Evolutionary conservation across 768 basidiomycete species (phyloP).

Genomic region (Baorangia bicolor): DNA sequence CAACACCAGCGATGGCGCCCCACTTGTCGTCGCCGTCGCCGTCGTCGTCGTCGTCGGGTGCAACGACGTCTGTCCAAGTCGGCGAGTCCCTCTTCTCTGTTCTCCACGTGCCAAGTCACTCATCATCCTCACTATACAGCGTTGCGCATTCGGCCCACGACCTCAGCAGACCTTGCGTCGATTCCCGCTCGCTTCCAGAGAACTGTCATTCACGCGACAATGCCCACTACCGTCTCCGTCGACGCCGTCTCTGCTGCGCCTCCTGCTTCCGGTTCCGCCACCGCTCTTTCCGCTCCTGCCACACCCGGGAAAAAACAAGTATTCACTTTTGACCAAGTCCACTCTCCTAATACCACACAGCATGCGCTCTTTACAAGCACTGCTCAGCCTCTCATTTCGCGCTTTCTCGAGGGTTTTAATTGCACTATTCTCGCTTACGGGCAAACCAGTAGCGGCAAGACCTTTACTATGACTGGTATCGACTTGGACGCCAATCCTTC

Average conservation of each 20-base stretch:
- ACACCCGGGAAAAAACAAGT: slow-evolving; percentile 71
- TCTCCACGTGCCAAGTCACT: not conserved
- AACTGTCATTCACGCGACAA: slow-evolving; percentile 76
- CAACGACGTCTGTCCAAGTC: slow-evolving; percentile 92
- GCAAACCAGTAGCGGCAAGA: slow-evolving; percentile 36
- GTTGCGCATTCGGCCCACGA: slow-evolving; percentile 87
- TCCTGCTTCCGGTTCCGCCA: slow-evolving; percentile 48
- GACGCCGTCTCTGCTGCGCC: slow-evolving; percentile 63
- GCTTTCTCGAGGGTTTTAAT: slow-evolving; percentile 93
- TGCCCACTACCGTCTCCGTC: slow-evolving; percentile 75
- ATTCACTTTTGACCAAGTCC: slow-evolving; percentile 94
- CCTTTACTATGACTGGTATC: slow-evolving; percentile 93
- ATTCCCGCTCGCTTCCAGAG: slow-evolving; percentile 95
- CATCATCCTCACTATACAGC: slow-evolving; percentile 44
- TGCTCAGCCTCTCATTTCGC: slow-evolving; percentile 78
- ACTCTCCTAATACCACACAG: slow-evolving; percentile 82
- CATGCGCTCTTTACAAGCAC: slow-evolving; percentile 83
- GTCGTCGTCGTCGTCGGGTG: slow-evolving; percentile 55
- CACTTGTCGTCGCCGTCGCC: slow-evolving; percentile 63
- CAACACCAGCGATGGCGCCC: slow-evolving; percentile 62
- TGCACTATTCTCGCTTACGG: slow-evolving; percentile 59
- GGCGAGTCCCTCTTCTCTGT: slow-evolving; percentile 51
- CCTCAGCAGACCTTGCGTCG: slow-evolving; percentile 75
- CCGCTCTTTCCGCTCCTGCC: slow-evolving; percentile 45
- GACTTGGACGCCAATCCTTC: slow-evolving; percentile 85